phyloP scores from a whole-genome alignment of 2,329 filamentous ascomycete species.

The Ophiosphaerella korrae region DNA sequence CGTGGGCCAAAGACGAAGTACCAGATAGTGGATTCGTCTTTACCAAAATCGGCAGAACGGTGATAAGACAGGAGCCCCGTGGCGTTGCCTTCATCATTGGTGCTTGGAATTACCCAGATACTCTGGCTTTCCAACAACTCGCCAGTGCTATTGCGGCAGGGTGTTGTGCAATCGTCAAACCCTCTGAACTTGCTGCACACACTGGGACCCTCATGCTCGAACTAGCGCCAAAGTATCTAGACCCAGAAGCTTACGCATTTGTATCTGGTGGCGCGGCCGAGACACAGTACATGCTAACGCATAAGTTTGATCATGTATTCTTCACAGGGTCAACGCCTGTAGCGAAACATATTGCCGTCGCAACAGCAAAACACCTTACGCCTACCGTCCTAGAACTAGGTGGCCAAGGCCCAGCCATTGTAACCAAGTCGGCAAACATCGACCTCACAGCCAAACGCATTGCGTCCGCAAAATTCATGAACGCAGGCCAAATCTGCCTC shows the following conservation, averaged over 20 bases:
- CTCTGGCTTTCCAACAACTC: neutral
- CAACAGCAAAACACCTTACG: conserved; percentile 55
- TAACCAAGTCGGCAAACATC: conserved; percentile 49
- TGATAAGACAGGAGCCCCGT: conserved; percentile 1
- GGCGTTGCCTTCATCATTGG: conserved; percentile 1
- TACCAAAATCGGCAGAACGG: neutral
- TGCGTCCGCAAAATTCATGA: conserved; percentile 49
- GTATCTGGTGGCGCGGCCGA: conserved; percentile 3
- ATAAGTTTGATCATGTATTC: conserved; percentile 3
- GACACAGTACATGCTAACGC: conserved; percentile 5
- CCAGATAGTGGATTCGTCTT: neutral
- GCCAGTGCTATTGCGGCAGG: conserved; percentile 1
- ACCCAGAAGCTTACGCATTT: conserved; percentile 43
- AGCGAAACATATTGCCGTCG: conserved; percentile 12
- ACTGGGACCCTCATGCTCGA: neutral
- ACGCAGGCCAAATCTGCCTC: conserved; percentile 2
- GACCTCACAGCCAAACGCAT: conserved; percentile 52
- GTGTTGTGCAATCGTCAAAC: neutral
- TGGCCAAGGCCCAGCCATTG: conserved; percentile 53
- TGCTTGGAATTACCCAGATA: conserved; percentile 1
- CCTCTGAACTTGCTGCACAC: neutral
- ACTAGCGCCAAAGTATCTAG: conserved; percentile 48
- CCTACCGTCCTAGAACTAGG: conserved; percentile 54
- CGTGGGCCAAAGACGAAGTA: neutral
- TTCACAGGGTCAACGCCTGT: conserved; percentile 3